Conservation (phyloP, 2,329 filamentous ascomycete genomes). For the Elsinoe australis region DNA sequence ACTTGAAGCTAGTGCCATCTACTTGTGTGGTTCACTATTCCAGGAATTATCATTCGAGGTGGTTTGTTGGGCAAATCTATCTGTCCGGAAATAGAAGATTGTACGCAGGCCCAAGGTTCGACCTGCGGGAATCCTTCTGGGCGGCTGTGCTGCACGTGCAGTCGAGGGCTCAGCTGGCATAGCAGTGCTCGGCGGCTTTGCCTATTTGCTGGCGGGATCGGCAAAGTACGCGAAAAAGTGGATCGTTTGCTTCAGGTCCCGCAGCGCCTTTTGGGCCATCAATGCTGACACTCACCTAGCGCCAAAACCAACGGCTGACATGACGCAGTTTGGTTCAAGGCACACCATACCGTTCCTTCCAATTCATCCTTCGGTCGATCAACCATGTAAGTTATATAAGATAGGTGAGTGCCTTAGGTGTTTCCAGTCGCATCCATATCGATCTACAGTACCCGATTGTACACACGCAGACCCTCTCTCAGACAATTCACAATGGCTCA, state of each 20-base stretch:
- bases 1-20: too few relatives aligned
- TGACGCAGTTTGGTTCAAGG: constrained; percentile 5
- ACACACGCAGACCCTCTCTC: too few relatives aligned
- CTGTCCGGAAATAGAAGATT: too few relatives aligned
- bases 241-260: too few relatives aligned
- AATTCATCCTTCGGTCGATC: not conserved
- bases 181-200: not conserved
- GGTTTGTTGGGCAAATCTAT: too few relatives aligned
- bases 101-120: constrained; percentile 4
- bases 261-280: too few relatives aligned
- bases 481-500: not conserved
- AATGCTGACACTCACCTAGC: constrained; percentile 3
- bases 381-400: too few relatives aligned
- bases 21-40: too few relatives aligned
- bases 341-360: not conserved
- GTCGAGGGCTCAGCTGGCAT: not conserved
- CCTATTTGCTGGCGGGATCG: not conserved
- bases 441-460: too few relatives aligned
- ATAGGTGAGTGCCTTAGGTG: not conserved
- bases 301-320: not conserved
- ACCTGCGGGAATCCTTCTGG: not conserved
- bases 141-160: too few relatives aligned
- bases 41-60: too few relatives aligned
- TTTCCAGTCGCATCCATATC: not conserved
- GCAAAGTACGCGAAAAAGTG: constrained; percentile 12